A percentile compares a stretch with the other conserved stretches of the same genome.
Conservation (phyloP, 495 filamentous ascomycete species). For the Cryomyces antarcticus region DNA sequence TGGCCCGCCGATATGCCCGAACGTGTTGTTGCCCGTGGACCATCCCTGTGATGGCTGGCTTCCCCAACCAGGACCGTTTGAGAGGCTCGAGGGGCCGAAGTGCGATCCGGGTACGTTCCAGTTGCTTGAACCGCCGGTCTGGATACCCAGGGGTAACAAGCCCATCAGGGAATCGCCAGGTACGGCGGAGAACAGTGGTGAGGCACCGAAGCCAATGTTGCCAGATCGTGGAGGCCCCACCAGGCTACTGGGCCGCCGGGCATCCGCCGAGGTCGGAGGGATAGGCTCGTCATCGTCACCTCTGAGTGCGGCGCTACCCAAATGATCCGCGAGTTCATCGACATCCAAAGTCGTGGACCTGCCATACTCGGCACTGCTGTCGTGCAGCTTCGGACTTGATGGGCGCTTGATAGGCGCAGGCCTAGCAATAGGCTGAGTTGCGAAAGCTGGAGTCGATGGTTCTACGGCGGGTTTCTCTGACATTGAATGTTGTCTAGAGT, state of each 20-base stretch:
- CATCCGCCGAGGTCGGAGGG: constrained; percentile 16
- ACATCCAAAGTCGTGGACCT: constrained; percentile 25
- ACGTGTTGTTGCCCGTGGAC: constrained; percentile 26
- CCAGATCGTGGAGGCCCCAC: constrained; percentile 12
- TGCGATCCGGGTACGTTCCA: constrained; percentile 14
- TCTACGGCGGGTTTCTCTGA: constrained; percentile 11
- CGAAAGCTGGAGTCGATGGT: not conserved
- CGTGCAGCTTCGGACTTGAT: constrained; percentile 46
- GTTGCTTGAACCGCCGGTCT: constrained; percentile 3
- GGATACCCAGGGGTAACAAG: not conserved
- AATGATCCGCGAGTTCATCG: constrained; percentile 58
- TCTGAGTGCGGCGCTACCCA: constrained; percentile 88
- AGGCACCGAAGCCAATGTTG: constrained; percentile 17
- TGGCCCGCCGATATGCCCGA: constrained; percentile 22
- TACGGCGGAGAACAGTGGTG: constrained; percentile 26
- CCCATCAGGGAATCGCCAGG: not conserved
- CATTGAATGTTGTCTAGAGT: constrained; percentile 41
- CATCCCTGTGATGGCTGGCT: constrained; percentile 21
- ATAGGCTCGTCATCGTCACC: constrained; percentile 50
- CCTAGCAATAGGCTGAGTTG: constrained; percentile 44
- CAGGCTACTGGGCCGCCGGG: constrained; percentile 13
- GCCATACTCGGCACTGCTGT: constrained; percentile 26
- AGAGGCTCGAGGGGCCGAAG: constrained; percentile 8
- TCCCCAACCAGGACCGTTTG: constrained; percentile 9
- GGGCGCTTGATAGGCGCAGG: constrained; percentile 82